Base-by-base conservation (phyloP, 2,329 filamentous ascomycete genomes). In the Paradendryphiella salina region DNA sequence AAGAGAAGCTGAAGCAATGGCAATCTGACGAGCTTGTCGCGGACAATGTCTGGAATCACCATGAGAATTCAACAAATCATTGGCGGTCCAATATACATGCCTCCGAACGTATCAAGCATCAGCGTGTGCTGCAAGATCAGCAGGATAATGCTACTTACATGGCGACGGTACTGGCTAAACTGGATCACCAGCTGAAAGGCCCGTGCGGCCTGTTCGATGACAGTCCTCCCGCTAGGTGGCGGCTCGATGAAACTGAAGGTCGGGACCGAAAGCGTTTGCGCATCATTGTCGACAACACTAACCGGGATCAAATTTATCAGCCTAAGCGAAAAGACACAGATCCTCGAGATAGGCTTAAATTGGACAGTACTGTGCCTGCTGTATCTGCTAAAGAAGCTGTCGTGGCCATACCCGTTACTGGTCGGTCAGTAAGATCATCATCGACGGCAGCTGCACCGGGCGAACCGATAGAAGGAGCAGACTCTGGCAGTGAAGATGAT, bases 41-140 rank as follows among this genome's bases (percentile, higher is more conserved):
- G 8, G 89, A 95, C 14, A 88, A 88, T 57, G 79, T 88, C 13
- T 82, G 92, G 50, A 80, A 87, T 46, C 85, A 85, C n/a, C 93
- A 97, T 65, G 90, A 96, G 64, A 85, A 89, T 59, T 88, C 90
- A 0, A 93, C 94, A 48, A 87, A 84, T 33, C 87, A 93, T 52
- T 99, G 93, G 94, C 88, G 93, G 77, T 90, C 92, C 63, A 97
- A 96, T 64, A 96, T 99, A 33, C 94, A 93, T 71, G 86, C 88
- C 40, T 90, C 93, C 0, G 94, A 99, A 70, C 87, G 94, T 59
- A 83, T 93, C 67, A 97, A 96, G 70, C 87, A 96, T 59, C 93
- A 97, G 70, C 82, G 94, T 55, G 82, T 89, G 13, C 76, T 91
- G 46, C 94, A 99, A 72, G 95, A 99, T 65, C 90, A 96, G 65